Evolutionary conservation across 345 rosid genomes (phyloP).

Genomic region (Excoecaria cochinchinensis): DNA sequence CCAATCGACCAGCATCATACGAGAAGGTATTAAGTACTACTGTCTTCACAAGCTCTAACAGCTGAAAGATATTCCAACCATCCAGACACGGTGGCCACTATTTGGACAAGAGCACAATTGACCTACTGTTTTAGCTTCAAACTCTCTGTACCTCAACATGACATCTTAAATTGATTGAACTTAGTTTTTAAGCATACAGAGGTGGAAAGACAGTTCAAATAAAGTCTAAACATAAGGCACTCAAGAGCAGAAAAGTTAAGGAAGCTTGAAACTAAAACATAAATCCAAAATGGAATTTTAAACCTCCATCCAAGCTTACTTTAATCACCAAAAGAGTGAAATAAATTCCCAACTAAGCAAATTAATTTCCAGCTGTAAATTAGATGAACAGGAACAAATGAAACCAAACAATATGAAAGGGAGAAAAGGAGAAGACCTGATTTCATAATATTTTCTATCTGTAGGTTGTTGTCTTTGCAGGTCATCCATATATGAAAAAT

Average conservation of each 20-base stretch:
- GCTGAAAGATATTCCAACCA: neutral
- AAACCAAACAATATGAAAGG: neutral
- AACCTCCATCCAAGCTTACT: neutral
- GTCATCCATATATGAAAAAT: slow-evolving; percentile 72
- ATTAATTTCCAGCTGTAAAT: neutral
- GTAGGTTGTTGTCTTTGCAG: slow-evolving; percentile 41
- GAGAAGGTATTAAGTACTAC: neutral
- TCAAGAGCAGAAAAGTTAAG: neutral
- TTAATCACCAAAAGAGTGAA: neutral
- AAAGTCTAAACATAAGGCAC: neutral
- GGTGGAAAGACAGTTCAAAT: neutral
- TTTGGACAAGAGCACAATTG: neutral
- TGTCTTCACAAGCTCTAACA: neutral
- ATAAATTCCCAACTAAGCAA: neutral
- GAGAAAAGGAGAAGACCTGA: slow-evolving; percentile 51
- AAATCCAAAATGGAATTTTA: neutral
- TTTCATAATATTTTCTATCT: slow-evolving; percentile 69
- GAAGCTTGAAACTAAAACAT: neutral
- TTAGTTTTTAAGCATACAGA: neutral
- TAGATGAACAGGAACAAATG: neutral
- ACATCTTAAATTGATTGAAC: neutral
- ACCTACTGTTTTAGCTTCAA: neutral
- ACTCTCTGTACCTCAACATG: neutral
- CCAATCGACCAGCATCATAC: neutral
- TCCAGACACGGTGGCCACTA: neutral